phyloP scores from a whole-genome alignment of 1,284 basidiomycete species.

The Ustilago cynodontis region DNA sequence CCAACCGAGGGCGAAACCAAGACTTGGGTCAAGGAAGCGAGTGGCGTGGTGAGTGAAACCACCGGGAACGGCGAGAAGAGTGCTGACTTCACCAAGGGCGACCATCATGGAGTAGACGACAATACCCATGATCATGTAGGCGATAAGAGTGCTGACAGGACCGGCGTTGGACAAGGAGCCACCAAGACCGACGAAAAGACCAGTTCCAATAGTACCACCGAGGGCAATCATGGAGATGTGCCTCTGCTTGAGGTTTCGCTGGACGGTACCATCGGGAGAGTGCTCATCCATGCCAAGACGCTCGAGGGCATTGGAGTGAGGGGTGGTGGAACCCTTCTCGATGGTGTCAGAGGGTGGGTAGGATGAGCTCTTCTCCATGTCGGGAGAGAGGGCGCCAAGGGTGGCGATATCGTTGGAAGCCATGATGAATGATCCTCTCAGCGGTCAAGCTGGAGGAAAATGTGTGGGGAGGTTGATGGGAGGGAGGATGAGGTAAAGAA shows the following conservation, averaged over 20 bases:
- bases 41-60: constrained; percentile 84
- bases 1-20: constrained; percentile 76
- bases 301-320: constrained; percentile 19
- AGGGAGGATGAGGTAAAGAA: neutral
- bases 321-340: constrained; percentile 22
- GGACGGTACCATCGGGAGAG: constrained; percentile 36
- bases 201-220: constrained; percentile 67
- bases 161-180: constrained; percentile 72
- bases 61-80: constrained; percentile 75
- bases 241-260: constrained; percentile 54
- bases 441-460: neutral
- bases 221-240: constrained; percentile 65
- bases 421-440: constrained; percentile 10
- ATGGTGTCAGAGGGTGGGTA: constrained; percentile 24
- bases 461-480: neutral
- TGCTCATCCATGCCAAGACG: constrained; percentile 42
- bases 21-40: constrained; percentile 82
- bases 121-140: constrained; percentile 68
- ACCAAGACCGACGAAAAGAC: constrained; percentile 81
- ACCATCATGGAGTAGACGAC: constrained; percentile 68
- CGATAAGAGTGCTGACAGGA: constrained; percentile 71
- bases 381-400: constrained; percentile 17
- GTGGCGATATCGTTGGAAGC: constrained; percentile 21
- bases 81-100: constrained; percentile 72
- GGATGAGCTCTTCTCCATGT: constrained; percentile 37